Base-by-base conservation (phyloP, 176 grass and related monocot species). In the Pharus latifolius region DNA sequence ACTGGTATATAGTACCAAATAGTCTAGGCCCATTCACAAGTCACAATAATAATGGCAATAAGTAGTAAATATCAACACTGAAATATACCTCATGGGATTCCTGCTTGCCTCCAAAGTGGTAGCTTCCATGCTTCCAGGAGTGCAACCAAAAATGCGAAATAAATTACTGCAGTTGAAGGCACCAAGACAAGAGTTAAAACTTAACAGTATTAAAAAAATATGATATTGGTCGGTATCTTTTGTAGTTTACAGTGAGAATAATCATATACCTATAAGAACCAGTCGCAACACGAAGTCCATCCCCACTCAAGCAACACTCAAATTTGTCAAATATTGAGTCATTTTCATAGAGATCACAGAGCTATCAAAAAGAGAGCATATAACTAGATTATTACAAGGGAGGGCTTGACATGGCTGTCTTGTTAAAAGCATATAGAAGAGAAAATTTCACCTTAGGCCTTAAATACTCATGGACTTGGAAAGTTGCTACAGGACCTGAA, bases 251-350 rank as follows among this genome's bases (percentile, higher is more conserved):
- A 49, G 65, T 19, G 17, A 70, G 35, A 40, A 33, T 24, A 82
- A 59, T 38, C 18, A 52, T 17, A 74, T 89, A 90, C 91, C 91
- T 95, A 76, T 95, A 95, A 81, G 91, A 90, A 79, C 91, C 91
- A 78, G 87, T 90, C 14, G 87, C 86, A 69, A 90, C 80, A 58
- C 73, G 76, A 50, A 75, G 79, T n/a, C 91, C 91, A 41, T 90
- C 83, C 63, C 91, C 87, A 20, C 86, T 90, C 62, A 90, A 49
- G 56, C 87, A 95, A 76, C 91, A 95, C 61, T 95, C 87, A 31
- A 95, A 95, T 82, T 95, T 95, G 76, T 95, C 91, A 72, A 95
- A 90, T 30, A 95, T 95, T 49, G 87, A 95, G 64, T 95, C 91
- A 38, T 90, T 90, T 70, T 95, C 91, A 8, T 95, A 95, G 63